Percentiles rank a stretch among this genome's conserved stretches.
Conservation (phyloP, 139 green algal species). For the Astrephomene gubernaculifera region DNA sequence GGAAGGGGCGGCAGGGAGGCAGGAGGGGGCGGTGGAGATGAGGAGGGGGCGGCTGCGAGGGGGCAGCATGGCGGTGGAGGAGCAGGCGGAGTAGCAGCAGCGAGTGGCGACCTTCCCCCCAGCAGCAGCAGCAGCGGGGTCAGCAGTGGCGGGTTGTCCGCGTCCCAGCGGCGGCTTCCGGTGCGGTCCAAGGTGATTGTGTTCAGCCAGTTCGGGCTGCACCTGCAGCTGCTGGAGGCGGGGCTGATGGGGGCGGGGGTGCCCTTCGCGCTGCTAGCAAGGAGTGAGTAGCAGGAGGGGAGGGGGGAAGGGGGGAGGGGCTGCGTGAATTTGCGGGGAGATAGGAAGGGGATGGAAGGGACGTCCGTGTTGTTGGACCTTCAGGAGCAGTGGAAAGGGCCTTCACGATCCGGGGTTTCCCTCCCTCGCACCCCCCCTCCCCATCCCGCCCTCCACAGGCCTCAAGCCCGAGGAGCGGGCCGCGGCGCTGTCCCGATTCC, state of each 20-base stretch:
- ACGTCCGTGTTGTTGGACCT: neutral
- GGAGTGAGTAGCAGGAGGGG: neutral
- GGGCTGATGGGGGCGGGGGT: conserved; percentile 12
- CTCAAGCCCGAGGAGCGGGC: conserved; percentile 43
- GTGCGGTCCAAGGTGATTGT: conserved; percentile 84
- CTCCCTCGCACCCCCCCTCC: neutral
- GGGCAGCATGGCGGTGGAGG: neutral
- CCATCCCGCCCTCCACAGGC: neutral
- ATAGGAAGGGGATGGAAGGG: neutral
- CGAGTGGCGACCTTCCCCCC: neutral
- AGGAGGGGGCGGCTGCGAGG: neutral
- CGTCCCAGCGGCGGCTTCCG: neutral
- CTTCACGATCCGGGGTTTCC: neutral
- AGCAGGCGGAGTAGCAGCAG: neutral
- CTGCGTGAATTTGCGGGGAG: neutral
- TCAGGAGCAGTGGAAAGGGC: neutral
- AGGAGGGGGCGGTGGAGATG: neutral
- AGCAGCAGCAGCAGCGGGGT: too few species aligned
- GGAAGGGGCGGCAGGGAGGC: neutral
- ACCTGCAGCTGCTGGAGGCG: conserved; percentile 76
- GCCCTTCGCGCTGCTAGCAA: neutral
- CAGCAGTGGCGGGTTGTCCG: conserved; percentile 1
- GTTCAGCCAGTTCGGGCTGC: conserved; percentile 87
- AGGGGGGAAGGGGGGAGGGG: neutral
- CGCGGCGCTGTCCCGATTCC: conserved; percentile 67